phyloP scores from a whole-genome alignment of 2,329 filamentous ascomycete genomes.

The Alternaria dauci region DNA sequence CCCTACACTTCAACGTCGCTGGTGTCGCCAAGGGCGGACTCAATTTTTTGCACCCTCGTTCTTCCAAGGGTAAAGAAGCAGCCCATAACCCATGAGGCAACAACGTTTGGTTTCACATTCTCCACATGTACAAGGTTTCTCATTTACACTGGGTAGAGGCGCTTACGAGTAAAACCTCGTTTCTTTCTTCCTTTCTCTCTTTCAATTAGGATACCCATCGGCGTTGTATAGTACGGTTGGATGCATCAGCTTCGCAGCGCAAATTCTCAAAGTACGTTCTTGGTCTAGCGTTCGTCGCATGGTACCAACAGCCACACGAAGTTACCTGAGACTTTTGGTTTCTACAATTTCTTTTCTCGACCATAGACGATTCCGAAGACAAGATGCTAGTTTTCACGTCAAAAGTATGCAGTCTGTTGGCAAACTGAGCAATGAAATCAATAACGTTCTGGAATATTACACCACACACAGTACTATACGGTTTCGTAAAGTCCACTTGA shows the following conservation, averaged over 20 bases:
- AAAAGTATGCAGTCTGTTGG: slow-evolving; percentile 12
- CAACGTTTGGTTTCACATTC: background rate
- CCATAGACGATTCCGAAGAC: slow-evolving; percentile 20
- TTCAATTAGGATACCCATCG: slow-evolving; percentile 34
- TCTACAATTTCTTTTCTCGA: slow-evolving; percentile 10
- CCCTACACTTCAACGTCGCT: slow-evolving; percentile 50
- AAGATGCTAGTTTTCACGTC: slow-evolving; percentile 3
- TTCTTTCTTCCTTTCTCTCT: slow-evolving; percentile 14
- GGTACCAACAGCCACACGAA: background rate
- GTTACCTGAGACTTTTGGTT: background rate
- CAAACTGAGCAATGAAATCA: slow-evolving; percentile 7
- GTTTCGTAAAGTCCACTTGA: background rate
- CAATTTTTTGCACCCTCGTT: slow-evolving; percentile 43
- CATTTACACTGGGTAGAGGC: slow-evolving; percentile 19
- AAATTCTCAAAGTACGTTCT: background rate
- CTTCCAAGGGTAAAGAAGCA: slow-evolving; percentile 49
- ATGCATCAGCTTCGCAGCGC: background rate
- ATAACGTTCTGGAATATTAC: slow-evolving; percentile 7
- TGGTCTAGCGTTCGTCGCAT: background rate
- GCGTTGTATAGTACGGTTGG: slow-evolving; percentile 27
- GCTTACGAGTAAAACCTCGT: slow-evolving; percentile 32
- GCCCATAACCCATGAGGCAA: slow-evolving; percentile 27
- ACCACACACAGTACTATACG: background rate
- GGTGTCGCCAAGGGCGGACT: slow-evolving; percentile 49
- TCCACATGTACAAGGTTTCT: slow-evolving; percentile 6